Evolutionary conservation across 768 basidiomycete genomes (phyloP), one percentile per base, ranked within the genome.

Genomic region (Serendipita sp.): DNA sequence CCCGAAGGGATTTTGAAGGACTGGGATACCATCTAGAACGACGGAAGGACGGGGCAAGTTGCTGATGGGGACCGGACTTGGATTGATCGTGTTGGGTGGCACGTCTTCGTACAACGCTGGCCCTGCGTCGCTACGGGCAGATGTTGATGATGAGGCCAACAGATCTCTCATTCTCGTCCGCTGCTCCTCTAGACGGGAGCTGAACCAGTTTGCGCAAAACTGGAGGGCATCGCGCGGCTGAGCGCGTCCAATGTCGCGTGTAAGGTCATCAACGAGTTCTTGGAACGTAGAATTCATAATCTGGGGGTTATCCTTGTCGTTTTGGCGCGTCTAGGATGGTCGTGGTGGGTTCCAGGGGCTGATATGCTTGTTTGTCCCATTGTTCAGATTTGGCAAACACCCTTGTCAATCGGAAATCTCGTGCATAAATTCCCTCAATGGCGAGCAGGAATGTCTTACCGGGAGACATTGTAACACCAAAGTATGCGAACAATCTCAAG

Each of bases 131-230:
- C 2, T n/a, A 41, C 41, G 41, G 7, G 41, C 1, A 41, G 41
- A 41, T 41, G 41, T 7, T 1, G 48, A 51, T 18, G 48, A 18
- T 32, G 79, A 81, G 1, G 81, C 73, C 32, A 87, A 79, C 38
- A 80, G 73, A 76, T 89, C 84, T 68, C 90, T 80, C 28, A 81
- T 83, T 67, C 86, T 81, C 48, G 82, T 79, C 65, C 91, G 81
- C 71, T 94, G 91, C 71, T 91, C 88, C 68, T 91, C 88, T 60
- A 94, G 79, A 64, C 89, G 83, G 67, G 81, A 80, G 73, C 93
- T 89, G 75, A 98, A 97, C 93, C 93, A 98, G 70, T 85, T 91
- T 54, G 94, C 85, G 70, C 88, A 90, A 74, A 88, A 92, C 75
- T 97, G 95, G 52, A 96, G 85, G 3, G 86, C 83, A 72, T 98